Base-by-base conservation (phyloP, 352 stramenopile genomes). In the Pythium coloratum region DNA sequence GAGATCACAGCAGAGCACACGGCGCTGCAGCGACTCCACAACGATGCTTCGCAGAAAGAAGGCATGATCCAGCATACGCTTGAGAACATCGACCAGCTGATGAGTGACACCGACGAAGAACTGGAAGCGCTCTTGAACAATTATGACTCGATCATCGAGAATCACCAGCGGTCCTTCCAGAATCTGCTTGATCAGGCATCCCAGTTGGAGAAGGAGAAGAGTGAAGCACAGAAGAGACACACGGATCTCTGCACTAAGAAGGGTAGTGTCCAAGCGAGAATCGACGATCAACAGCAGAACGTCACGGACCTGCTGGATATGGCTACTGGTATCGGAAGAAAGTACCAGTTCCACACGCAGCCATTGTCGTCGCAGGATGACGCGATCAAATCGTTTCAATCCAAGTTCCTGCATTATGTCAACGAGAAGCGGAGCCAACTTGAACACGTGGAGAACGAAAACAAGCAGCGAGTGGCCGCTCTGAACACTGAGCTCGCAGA, bases 81-180 rank as follows among this genome's bases (percentile, higher is more conserved):
- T 34, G 24, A 51, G 4, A 90, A 82, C 46, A 86, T 93, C 49
- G 73, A 88, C 42, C 70, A 87, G 18, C 67, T 88, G 59, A 90
- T 94, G 82, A 92, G 73, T 53, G 86, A 92, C 49, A 71, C 79
- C 0, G 81, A 96, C 47, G 77, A 85, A 12, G 73, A 92, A 36
- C 59, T 96, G 4, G 62, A 81, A 49, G 50, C 24, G 2, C 46
- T 92, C 20, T 46, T 92, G 34, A 78, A 74, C 1, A 79, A 90
- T 34, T 89, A 89, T 46, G 84, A 92, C 6, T 55, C 58, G 2
- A 80, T 84, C 33, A 76, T 91, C 24, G 67, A 76, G 4, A 69
- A 83, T 13, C 75, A 92, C 33, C 50, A 69, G n/a, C 67, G 60
- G 26, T 71, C 60, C 0, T 81, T 81, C 34, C 40, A 73, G 0